phyloP scores from a whole-genome alignment of 306 rosid genomes.

The Rosa rugosa region DNA sequence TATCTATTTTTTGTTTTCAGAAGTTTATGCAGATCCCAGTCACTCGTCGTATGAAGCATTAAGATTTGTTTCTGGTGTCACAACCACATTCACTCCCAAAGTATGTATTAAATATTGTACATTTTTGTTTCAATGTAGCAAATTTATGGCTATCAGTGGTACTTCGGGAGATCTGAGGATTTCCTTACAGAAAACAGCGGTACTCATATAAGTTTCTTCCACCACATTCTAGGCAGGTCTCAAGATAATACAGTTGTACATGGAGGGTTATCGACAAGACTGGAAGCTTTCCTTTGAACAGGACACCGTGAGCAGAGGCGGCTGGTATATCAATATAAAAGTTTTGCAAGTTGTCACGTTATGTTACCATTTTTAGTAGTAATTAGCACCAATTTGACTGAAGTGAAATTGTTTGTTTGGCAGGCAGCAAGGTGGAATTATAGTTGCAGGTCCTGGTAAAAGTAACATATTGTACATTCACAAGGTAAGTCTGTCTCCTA shows the following conservation, averaged over 20 bases:
- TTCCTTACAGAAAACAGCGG: slow-evolving; percentile 15
- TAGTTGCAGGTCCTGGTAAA: slow-evolving; percentile 96
- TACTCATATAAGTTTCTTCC: slow-evolving; percentile 29
- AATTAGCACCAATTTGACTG: neutral
- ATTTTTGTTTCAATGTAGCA: neutral
- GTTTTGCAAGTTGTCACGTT: neutral
- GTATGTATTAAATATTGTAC: slow-evolving; percentile 35
- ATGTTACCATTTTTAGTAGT: slow-evolving; percentile 9
- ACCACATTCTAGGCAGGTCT: slow-evolving; percentile 68
- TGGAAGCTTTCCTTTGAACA: slow-evolving; percentile 89
- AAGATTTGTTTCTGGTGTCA: slow-evolving; percentile 70
- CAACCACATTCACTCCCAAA: slow-evolving; percentile 83
- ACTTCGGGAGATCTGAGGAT: slow-evolving; percentile 11
- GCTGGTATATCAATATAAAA: slow-evolving; percentile 55
- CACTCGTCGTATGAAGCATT: slow-evolving; percentile 83
- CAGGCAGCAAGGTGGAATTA: slow-evolving; percentile 95
- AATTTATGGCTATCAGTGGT: neutral
- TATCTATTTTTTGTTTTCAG: slow-evolving; percentile 44
- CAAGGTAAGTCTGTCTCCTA: slow-evolving; percentile 49
- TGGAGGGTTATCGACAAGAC: slow-evolving; percentile 95
- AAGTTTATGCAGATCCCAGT: slow-evolving; percentile 80
- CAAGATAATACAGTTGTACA: slow-evolving; percentile 68
- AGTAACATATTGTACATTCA: slow-evolving; percentile 69
- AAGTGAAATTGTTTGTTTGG: slow-evolving; percentile 20
- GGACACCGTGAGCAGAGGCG: slow-evolving; percentile 73